These are phyloP conservation scores for Paratinospora sagittata DNA, from an alignment of 164 flowering plant species.

Conservation along the genomic window DNA sequence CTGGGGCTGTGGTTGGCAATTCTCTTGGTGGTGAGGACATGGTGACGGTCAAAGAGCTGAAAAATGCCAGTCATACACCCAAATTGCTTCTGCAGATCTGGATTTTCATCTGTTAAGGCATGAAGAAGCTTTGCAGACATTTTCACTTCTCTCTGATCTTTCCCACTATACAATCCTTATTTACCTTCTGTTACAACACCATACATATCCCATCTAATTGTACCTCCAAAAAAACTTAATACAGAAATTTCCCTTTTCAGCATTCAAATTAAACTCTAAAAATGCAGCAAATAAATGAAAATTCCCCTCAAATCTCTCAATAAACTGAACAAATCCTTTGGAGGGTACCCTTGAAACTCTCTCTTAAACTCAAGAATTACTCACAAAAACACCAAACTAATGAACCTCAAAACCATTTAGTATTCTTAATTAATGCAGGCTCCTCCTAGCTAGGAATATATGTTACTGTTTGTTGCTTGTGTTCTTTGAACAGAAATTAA, in stretches of 20 bases:
- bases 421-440: background rate
- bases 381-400: background rate
- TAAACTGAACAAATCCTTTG: too few species aligned
- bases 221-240: too few species aligned
- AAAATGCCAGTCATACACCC: conserved; percentile 54
- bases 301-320: background rate
- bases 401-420: background rate
- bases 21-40: conserved; percentile 40
- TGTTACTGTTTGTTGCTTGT: conserved; percentile 12
- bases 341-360: background rate
- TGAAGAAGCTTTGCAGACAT: conserved; percentile 43
- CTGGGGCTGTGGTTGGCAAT: conserved; percentile 25
- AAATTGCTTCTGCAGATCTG: conserved; percentile 43
- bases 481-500: background rate
- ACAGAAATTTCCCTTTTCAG: background rate
- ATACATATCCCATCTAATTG: background rate
- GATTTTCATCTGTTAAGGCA: conserved; percentile 36
- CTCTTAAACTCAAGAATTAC: background rate
- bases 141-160: background rate
- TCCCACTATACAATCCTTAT: background rate
- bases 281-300: background rate
- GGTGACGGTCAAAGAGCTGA: conserved; percentile 56
- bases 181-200: background rate
- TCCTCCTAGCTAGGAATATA: conserved; percentile 28
- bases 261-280: background rate